phyloP scores from a whole-genome alignment of 306 rosid genomes.

The Neltuma alba region DNA sequence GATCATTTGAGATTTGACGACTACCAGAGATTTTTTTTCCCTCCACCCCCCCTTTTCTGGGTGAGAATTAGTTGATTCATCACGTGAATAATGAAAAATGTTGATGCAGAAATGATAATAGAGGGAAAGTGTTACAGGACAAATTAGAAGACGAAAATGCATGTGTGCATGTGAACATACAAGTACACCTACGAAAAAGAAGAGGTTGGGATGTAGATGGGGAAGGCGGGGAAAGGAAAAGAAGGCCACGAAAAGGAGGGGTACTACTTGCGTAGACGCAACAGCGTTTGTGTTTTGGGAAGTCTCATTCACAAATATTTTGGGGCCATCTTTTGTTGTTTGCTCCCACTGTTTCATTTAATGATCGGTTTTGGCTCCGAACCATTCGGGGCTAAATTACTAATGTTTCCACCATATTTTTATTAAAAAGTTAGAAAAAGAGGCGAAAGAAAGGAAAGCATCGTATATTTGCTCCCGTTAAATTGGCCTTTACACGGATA shows the following conservation, averaged over 20 bases:
- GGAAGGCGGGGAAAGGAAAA: not conserved
- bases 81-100: not conserved
- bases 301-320: not conserved
- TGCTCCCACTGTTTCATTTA: no score
- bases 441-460: not conserved
- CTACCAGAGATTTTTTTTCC: not conserved
- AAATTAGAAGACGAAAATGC: not conserved
- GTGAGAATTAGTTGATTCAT: not conserved
- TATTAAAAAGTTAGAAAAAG: not conserved
- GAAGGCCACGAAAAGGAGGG: not conserved
- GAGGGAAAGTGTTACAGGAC: not conserved
- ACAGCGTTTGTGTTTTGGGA: not conserved
- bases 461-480: not conserved
- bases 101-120: not conserved
- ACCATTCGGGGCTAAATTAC: no score
- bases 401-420: no score
- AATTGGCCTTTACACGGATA: not conserved
- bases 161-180: not conserved
- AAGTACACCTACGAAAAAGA: not conserved
- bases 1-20: not conserved
- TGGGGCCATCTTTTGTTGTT: not conserved
- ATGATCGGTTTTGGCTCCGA: no score
- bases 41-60: not conserved
- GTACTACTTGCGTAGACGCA: not conserved
- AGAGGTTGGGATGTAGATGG: not conserved